Conservation (phyloP, 306 rosid genomes). For the cucumber (Cucumis sativus) region Cucumber_9930_V3 NC_026657.2:11802001-11802500, state of each 20-base stretch:
- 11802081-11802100: not conserved
- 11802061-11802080: no score
- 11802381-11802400: not conserved
- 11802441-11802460: not conserved
- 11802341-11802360: not conserved
- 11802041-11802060: no score
- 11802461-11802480: not conserved
- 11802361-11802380: not conserved
- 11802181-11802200: not conserved
- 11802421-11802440: slow-evolving; percentile 3
- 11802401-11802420: not conserved
- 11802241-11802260: not conserved
- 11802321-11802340: not conserved
- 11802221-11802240: not conserved
- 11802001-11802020: not conserved
- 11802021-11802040: no score
- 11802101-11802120: not conserved
- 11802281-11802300: not conserved
- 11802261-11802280: not conserved
- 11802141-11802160: slow-evolving; percentile 1
- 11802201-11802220: not conserved
- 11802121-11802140: not conserved
- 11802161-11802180: slow-evolving; percentile 2
- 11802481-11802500: not conserved
- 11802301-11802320: not conserved